Evolutionary conservation across 164 flowering plant species (phyloP), one percentile per base, ranked within the genome.

Genomic region (Amborella trichopoda): DNA sequence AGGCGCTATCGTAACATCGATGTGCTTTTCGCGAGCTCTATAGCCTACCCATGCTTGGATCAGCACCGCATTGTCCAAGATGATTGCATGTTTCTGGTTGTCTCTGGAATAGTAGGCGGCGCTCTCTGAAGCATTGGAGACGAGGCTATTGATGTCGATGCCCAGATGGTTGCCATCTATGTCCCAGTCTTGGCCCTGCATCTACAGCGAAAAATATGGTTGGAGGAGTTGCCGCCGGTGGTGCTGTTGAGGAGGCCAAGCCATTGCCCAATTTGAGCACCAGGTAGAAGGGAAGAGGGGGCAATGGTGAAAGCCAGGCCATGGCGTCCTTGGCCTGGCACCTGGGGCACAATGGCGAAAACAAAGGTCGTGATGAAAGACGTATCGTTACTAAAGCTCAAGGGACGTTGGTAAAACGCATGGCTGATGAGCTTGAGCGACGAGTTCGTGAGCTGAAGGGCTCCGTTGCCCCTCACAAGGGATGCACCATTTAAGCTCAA

Each of bases 141-240:
- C 17, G 62, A 80, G 5, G 49, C 66, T 50, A 33, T 76, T 64
- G 60, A 80, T 44, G 45, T 80, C 72, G 39, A 80, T 41, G 1
- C 86, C 86, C 5, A 74, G 63, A 48, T 79, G 86, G 50, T 79
- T 79, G 23, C 65, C 78, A 46, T 72, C 54, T 14, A 70, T 68
- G 46, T 80, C 83, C 0, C 52, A 50, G 54, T 74, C 82, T n/a
- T 70, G 67, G 54, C 74, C 77, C 28, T 65, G 70, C 30, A 72
- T 81, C 90, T 14, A 81, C 72, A 2, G 90, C 85, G 40, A 76
- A 57, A 16, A 76, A n/a, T 34, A 36, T 72, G 74, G 53, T 73
- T 65, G 2, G 76, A 41, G 56, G 48, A 41, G 43, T 68, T 73
- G 2, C 76, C 76, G 3, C 52, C 20, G 34, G 67, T 57, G 24